Percentiles rank a stretch among this genome's conserved stretches.
phyloP scores from a whole-genome alignment of 1,284 basidiomycete genomes.

The Pseudozyma sp. region DNA sequence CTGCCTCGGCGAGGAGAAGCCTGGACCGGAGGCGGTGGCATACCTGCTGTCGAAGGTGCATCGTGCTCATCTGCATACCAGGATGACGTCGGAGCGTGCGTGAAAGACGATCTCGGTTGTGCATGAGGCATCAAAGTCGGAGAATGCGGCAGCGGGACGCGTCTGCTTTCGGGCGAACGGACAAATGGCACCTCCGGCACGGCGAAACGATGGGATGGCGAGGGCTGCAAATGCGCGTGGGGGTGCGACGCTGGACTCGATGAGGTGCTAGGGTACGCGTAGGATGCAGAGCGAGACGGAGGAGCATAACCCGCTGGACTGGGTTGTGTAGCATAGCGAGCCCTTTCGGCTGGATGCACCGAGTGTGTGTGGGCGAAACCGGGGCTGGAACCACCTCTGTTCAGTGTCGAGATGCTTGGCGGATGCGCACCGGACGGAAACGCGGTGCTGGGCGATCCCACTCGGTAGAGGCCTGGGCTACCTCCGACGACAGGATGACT shows the following conservation, averaged over 20 bases:
- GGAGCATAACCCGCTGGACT: slow-evolving; percentile 18
- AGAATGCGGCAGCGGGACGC: slow-evolving; percentile 37
- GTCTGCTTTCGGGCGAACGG: slow-evolving; percentile 39
- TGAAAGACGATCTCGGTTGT: slow-evolving; percentile 8
- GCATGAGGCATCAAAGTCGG: slow-evolving; percentile 16
- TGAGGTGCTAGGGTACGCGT: slow-evolving; percentile 28
- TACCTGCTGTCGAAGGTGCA: slow-evolving; percentile 14
- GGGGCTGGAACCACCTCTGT: slow-evolving; percentile 39
- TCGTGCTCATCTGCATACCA: slow-evolving; percentile 28
- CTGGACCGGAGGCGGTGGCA: slow-evolving; percentile 34
- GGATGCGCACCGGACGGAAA: slow-evolving; percentile 24
- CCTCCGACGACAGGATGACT: background rate
- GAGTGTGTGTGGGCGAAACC: slow-evolving; percentile 18
- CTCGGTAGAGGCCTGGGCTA: slow-evolving; percentile 13
- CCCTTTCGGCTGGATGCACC: slow-evolving; percentile 18
- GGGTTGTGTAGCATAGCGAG: slow-evolving; percentile 22
- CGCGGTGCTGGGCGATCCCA: slow-evolving; percentile 24
- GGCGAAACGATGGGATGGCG: slow-evolving; percentile 48
- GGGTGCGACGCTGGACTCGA: slow-evolving; percentile 37
- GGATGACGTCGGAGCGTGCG: background rate
- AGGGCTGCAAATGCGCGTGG: slow-evolving; percentile 38
- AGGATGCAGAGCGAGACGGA: slow-evolving; percentile 28
- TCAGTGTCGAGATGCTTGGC: slow-evolving; percentile 16
- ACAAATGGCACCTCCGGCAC: slow-evolving; percentile 38
- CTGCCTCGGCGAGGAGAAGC: slow-evolving; percentile 34